A percentile compares a stretch with the other conserved stretches of the same genome.
phyloP scores from a whole-genome alignment of 2,329 filamentous ascomycete genomes.

The Botrytis fragariae region DNA sequence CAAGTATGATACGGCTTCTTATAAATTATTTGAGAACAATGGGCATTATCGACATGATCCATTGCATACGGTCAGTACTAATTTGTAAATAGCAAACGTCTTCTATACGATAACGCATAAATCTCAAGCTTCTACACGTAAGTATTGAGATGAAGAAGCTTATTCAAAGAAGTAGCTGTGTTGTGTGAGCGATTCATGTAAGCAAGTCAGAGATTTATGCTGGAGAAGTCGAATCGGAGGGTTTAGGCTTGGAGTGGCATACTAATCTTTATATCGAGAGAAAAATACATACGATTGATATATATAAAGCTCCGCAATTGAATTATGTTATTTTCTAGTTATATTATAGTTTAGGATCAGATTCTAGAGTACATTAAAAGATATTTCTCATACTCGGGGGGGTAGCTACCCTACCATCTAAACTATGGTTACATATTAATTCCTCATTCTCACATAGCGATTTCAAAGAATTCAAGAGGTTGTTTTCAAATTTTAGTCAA shows the following conservation, averaged over 20 bases:
- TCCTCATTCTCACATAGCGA: background rate
- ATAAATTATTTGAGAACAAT: background rate
- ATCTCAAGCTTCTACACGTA: background rate
- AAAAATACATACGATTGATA: background rate
- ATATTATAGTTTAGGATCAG: rapidly evolving
- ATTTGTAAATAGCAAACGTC: background rate
- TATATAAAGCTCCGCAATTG: background rate
- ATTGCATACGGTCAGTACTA: background rate
- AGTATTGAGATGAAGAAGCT: too few relatives aligned
- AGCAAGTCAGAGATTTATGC: background rate
- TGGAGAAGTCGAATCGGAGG: background rate
- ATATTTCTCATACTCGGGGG: background rate
- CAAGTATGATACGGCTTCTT: background rate
- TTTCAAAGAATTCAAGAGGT: background rate
- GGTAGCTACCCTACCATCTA: background rate
- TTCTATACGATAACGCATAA: background rate
- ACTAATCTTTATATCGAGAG: background rate
- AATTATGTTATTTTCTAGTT: background rate
- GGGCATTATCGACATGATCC: background rate
- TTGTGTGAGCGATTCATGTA: background rate
- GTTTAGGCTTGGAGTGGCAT: background rate
- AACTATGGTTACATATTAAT: background rate
- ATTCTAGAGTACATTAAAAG: background rate
- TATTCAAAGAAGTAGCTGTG: background rate
- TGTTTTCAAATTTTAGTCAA: background rate